These are phyloP conservation scores for Magnolia officinalis DNA, from an alignment of 164 flowering plant genomes.

Conservation along the genomic window DNA sequence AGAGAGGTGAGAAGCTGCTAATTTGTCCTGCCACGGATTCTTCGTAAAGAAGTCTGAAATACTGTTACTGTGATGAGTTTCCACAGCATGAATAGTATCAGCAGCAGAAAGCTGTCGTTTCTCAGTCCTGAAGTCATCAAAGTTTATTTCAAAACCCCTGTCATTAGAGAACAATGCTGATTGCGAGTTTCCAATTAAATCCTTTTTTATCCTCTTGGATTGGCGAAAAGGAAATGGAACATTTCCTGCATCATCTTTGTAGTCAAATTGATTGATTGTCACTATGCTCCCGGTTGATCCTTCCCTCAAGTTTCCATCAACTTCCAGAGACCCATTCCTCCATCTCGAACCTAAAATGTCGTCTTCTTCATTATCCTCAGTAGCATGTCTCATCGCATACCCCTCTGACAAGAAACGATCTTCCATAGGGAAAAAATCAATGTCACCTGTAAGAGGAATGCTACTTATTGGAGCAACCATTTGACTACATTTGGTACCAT, in stretches of 20 bases:
- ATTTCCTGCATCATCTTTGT: conserved; percentile 14
- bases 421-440: conserved; percentile 13
- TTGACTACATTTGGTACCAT: conserved; percentile 12
- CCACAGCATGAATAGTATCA: conserved; percentile 15
- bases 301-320: conserved; percentile 17
- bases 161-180: conserved; percentile 17
- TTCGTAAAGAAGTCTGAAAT: conserved; percentile 18
- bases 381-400: conserved; percentile 15
- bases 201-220: conserved; percentile 19
- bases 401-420: conserved; percentile 18
- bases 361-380: conserved; percentile 9
- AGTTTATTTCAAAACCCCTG: conserved; percentile 21
- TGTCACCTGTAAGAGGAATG: conserved; percentile 11
- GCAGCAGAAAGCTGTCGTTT: conserved; percentile 14
- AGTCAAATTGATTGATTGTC: conserved; percentile 16
- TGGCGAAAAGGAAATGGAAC: conserved; percentile 10
- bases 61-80: conserved; percentile 18
- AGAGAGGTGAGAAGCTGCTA: conserved; percentile 16
- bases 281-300: conserved; percentile 13
- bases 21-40: conserved; percentile 17
- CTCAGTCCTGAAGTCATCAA: conserved; percentile 24
- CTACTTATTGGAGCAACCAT: conserved; percentile 12
- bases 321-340: conserved; percentile 18
- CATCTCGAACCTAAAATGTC: conserved; percentile 17
- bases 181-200: conserved; percentile 36